Evolutionary conservation across 2,329 filamentous ascomycete genomes (phyloP).

Genomic region (Drechslerella coelobrocha): DNA sequence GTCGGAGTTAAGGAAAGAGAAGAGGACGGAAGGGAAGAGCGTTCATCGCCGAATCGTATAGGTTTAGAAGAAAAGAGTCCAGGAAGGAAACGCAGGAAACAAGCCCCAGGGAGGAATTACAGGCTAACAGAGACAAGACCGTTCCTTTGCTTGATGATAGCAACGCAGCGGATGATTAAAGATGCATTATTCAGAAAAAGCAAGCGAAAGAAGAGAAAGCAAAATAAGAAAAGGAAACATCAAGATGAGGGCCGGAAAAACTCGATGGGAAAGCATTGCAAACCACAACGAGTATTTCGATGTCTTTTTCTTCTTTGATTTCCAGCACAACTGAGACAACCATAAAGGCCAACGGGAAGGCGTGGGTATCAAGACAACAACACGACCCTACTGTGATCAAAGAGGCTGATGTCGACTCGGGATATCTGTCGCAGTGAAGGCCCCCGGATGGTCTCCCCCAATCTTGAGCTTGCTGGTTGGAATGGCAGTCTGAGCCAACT

Average conservation of each 20-base stretch:
- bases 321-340: background rate
- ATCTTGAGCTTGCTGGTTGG: conserved; percentile 5
- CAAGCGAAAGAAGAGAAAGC: conserved; percentile 9
- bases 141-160: conserved; percentile 44
- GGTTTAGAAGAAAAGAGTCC: conserved; percentile 2
- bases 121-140: conserved; percentile 49
- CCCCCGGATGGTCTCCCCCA: background rate
- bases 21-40: conserved; percentile 18
- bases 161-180: conserved; percentile 46
- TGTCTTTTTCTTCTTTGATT: conserved; percentile 3
- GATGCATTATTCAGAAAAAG: conserved; percentile 46
- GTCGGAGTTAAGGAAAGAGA: conserved; percentile 39
- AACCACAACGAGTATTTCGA: conserved; percentile 12
- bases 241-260: conserved; percentile 26
- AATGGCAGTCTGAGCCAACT: background rate
- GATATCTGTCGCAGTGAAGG: conserved; percentile 11
- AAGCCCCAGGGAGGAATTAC: conserved; percentile 46
- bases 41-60: conserved; percentile 46
- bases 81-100: conserved; percentile 23
- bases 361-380: conserved; percentile 5
- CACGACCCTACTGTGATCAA: too few species aligned
- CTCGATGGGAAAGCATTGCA: conserved; percentile 16
- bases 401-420: conserved; percentile 10
- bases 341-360: background rate
- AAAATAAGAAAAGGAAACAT: conserved; percentile 27